Evolutionary conservation across 805 yeast species (phyloP).

Genomic region (Ogataea minuta): DNA sequence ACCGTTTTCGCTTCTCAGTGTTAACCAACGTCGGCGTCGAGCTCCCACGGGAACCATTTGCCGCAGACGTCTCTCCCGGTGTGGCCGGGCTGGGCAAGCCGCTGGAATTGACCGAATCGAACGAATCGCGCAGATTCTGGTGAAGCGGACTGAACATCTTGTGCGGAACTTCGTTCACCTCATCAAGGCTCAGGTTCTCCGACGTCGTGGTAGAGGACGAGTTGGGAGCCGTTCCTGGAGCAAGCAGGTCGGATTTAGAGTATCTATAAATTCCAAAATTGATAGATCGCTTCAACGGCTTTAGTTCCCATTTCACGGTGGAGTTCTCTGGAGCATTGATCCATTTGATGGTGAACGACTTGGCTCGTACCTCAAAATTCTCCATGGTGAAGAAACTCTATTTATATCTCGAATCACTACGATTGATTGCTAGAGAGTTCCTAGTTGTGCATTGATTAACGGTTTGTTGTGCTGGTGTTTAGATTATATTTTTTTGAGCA

Average conservation of each 20-base stretch:
- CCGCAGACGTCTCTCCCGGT: neutral
- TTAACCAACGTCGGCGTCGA: neutral
- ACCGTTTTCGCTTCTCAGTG: constrained; percentile 13
- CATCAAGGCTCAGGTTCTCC: constrained; percentile 27
- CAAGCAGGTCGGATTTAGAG: constrained; percentile 19
- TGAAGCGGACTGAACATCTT: constrained; percentile 25
- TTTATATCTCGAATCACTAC: neutral
- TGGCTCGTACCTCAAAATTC: constrained; percentile 84
- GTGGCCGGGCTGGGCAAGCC: constrained; percentile 4
- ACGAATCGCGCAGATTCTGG: constrained; percentile 20
- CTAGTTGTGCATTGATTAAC: constrained; percentile 2
- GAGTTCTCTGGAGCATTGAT: constrained; percentile 69
- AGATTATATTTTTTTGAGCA: constrained; percentile 5
- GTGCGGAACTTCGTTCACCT: constrained; percentile 32
- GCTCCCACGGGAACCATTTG: constrained; percentile 1
- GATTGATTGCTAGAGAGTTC: neutral
- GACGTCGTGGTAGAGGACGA: constrained; percentile 17
- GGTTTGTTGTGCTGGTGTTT: neutral
- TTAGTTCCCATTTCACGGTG: constrained; percentile 72
- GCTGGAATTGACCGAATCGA: constrained; percentile 22
- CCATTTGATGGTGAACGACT: constrained; percentile 91
- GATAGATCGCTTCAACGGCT: constrained; percentile 70
- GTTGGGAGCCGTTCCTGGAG: constrained; percentile 16
- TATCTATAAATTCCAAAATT: constrained; percentile 35
- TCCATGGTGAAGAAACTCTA: constrained; percentile 53